Evolutionary conservation across 352 stramenopile genomes (phyloP).

Genomic region (Pythium vanterpoolii): DNA sequence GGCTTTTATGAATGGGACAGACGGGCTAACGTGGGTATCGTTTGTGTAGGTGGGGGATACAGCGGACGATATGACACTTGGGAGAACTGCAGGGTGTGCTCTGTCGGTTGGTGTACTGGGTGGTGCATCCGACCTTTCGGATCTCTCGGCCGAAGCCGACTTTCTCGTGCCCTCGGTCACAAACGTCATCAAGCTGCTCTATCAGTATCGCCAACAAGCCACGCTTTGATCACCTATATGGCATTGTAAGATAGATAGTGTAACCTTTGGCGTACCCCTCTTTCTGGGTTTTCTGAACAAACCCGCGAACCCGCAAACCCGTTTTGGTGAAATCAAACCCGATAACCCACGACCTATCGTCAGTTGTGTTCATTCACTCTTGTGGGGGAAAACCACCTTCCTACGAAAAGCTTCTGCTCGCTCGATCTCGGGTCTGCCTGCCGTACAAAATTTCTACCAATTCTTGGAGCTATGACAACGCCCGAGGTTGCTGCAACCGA

Average conservation of each 20-base stretch:
- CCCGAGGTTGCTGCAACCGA: slow-evolving; percentile 1
- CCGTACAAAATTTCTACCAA: slow-evolving; percentile 10
- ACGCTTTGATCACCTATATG: background rate
- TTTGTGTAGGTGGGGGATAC: slow-evolving; percentile 40
- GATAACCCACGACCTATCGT: slow-evolving; percentile 15
- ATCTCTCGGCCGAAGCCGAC: slow-evolving; percentile 42
- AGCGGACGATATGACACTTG: slow-evolving; percentile 40
- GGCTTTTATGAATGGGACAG: background rate
- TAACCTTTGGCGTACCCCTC: too few species aligned
- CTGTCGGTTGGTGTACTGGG: slow-evolving; percentile 44
- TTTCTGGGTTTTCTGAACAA: too few species aligned
- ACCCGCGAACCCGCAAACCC: slow-evolving; percentile 9
- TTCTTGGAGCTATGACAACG: slow-evolving; percentile 3
- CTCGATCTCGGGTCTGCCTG: background rate
- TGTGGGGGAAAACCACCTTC: slow-evolving; percentile 27
- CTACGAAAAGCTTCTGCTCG: slow-evolving; percentile 11
- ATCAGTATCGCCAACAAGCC: slow-evolving; percentile 31
- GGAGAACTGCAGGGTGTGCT: slow-evolving; percentile 28
- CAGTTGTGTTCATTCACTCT: slow-evolving; percentile 18
- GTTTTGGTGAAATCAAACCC: background rate
- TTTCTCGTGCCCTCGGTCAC: slow-evolving; percentile 43
- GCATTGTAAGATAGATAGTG: background rate
- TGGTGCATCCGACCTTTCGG: slow-evolving; percentile 34
- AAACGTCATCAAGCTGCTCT: slow-evolving; percentile 43
- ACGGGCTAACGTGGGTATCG: background rate